These are phyloP conservation scores for Lactarius indigo DNA, from an alignment of 768 basidiomycete species.

Conservation along the genomic window DNA sequence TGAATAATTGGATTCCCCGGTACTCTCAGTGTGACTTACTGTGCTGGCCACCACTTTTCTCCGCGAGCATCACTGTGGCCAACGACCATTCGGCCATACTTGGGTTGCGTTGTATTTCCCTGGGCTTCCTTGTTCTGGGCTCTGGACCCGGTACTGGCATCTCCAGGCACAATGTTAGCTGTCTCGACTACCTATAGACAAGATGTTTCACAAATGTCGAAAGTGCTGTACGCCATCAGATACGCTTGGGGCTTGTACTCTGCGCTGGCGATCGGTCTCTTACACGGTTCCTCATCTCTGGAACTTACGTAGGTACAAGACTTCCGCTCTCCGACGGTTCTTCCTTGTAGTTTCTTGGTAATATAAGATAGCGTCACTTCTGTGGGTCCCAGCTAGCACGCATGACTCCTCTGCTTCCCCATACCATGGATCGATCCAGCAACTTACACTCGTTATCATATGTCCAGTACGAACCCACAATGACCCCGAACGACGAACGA, in stretches of 20 bases:
- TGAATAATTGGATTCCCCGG: neutral
- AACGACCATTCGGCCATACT: neutral
- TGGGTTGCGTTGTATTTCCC: neutral
- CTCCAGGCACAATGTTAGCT: slow-evolving; percentile 17
- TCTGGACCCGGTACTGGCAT: slow-evolving; percentile 4
- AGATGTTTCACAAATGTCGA: neutral
- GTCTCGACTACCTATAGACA: neutral
- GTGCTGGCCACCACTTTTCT: neutral
- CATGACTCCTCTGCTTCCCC: neutral
- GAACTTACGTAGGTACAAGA: neutral
- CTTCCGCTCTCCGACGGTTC: neutral
- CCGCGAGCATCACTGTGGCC: neutral
- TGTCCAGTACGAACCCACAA: neutral
- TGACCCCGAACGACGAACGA: neutral
- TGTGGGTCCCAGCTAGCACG: neutral
- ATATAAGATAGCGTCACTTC: slow-evolving; percentile 8
- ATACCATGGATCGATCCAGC: slow-evolving; percentile 1
- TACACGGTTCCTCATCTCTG: neutral
- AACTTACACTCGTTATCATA: slow-evolving; percentile 5
- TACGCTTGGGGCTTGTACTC: neutral
- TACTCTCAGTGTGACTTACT: neutral
- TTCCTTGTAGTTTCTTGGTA: neutral
- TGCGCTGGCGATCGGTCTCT: neutral
- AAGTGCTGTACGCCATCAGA: neutral
- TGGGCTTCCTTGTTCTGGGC: neutral